phyloP scores from a whole-genome alignment of 1,284 basidiomycete species.

The Sporisorium iseilematis-ciliati region DNA sequence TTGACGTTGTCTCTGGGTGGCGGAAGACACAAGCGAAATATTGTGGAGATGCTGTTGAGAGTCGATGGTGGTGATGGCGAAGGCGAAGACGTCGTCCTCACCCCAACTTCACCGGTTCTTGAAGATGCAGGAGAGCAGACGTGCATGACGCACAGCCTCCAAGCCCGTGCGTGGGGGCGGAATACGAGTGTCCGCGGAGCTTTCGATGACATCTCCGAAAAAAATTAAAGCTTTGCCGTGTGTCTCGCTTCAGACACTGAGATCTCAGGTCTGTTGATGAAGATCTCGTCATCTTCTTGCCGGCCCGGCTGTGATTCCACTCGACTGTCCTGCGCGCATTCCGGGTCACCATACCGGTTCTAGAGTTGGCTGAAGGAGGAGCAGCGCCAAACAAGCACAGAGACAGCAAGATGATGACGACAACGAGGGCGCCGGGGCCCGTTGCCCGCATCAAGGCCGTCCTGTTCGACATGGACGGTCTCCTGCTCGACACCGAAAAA shows the following conservation, averaged over 20 bases:
- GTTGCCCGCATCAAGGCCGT: conserved; percentile 57
- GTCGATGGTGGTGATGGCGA: not conserved
- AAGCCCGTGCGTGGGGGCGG: not conserved
- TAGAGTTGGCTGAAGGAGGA: too few relatives aligned
- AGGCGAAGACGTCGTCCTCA: not conserved
- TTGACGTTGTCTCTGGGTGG: not conserved
- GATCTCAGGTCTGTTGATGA: too few relatives aligned
- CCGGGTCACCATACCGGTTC: too few relatives aligned
- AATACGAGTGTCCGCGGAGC: not conserved
- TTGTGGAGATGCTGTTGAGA: not conserved
- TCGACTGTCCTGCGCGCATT: too few relatives aligned
- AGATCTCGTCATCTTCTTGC: too few relatives aligned
- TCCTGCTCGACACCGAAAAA: conserved; percentile 67
- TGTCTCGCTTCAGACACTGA: too few relatives aligned
- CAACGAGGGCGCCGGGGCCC: too few relatives aligned
- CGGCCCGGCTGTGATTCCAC: too few relatives aligned
- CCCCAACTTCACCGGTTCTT: not conserved
- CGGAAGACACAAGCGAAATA: not conserved
- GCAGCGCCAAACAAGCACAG: too few relatives aligned
- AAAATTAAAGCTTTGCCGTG: too few relatives aligned
- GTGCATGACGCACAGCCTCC: conserved; percentile 29
- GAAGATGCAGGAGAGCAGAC: conserved; percentile 1
- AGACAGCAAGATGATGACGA: too few relatives aligned
- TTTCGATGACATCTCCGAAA: not conserved
- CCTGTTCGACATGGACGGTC: conserved; percentile 68